Base-by-base conservation (phyloP, 1,139 yeast species). In the Suhomyces panamericanus region DNA sequence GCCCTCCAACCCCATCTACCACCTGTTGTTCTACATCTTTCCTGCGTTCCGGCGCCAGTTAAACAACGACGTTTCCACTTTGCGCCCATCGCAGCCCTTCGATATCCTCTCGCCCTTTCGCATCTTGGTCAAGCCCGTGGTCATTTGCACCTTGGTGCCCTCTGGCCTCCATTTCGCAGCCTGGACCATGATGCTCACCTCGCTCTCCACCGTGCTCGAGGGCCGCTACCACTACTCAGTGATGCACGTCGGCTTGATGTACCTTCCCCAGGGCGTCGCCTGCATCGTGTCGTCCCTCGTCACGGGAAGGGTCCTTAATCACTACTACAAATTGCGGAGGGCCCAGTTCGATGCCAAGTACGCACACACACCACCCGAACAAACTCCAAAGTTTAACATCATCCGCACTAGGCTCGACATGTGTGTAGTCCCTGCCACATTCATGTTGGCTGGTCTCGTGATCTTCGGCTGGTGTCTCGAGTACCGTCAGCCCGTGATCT, bases 401-500 rank as follows among this genome's bases (percentile, higher is more conserved):
- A 49, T 60, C 14, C 55, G 59, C 15, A 55, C 69, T 0, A 56
- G 76, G 44, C 47, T 70, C 13, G 63, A 62, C 36, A 46, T 66
- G 20, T 54, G 65, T 15, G 42, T 67, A 3, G 39, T 60, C 1
- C 71, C 73, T 0, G 58, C 63, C 2, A 16, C 49, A 3, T 24
- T 62, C 4, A 52, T 60, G 51, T 47, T 64, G 8, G 44, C 55
- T 8, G 75, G 75, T 0, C 50, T 65, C n/a, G 22, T 67, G 3
- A 64, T 69, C 1, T 71, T 65, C 52, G 77, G 77, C 2, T 71
- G 76, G 76, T 67, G 75, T 44, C 48, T 71, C 15, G 63, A 71
- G 37, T 62, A 46, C 39, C 51, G 55, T 31, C 49, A 52, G 28
- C 56, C 60, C 35, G 56, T 69, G 7, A 46, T 63, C 11, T 61